Base-by-base conservation (phyloP, 176 grass and related monocot genomes). In the Phoenix dactylifera region DNA sequence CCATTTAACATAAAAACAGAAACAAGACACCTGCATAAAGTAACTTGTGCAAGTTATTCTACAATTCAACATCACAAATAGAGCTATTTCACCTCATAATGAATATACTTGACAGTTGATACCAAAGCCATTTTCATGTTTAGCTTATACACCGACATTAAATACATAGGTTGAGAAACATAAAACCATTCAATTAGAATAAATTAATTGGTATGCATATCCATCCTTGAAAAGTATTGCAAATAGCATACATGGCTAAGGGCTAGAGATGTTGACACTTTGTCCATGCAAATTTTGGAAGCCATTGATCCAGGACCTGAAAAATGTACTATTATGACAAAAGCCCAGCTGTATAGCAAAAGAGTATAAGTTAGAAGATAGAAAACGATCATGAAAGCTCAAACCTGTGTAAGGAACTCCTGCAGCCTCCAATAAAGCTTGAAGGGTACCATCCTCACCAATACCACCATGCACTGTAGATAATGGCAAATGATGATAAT, bases 391-490 rank as follows among this genome's bases (percentile, higher is more conserved):
- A 16, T 20, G 50, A 55, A 59, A 70, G 18, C n/a, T 17, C 32
- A 1, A 52, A 96, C 91, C 91, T 75, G 91, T 96, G 69, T 85
- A 96, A 72, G 91, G 83, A 85, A 96, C 67, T 76, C 78, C 77
- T 69, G 72, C 80, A 77, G 77, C 79, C 72, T 90, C 91, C 76
- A 96, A 81, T 56, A 90, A 62, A 29, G 79, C 75, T 67, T 96
- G 91, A 50, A 96, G 85, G 14, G 86, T 96, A 55, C 91, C 91
- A 82, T 96, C 91, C 72, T 96, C 91, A 56, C 91, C 91, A 66
- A 96, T 90, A 57, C 91, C 91, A 85, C 91, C 91, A 85, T 96
- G 91, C 66, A 96, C 91, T 96, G 64, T 74, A 75, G 9, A 44
- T 44, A 44, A 44, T 12, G 9, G 35, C 9, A 12, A 44, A 12